These are phyloP conservation scores for Picocystis sp. DNA, from an alignment of 163 green algal species.

Conservation along the genomic window DNA sequence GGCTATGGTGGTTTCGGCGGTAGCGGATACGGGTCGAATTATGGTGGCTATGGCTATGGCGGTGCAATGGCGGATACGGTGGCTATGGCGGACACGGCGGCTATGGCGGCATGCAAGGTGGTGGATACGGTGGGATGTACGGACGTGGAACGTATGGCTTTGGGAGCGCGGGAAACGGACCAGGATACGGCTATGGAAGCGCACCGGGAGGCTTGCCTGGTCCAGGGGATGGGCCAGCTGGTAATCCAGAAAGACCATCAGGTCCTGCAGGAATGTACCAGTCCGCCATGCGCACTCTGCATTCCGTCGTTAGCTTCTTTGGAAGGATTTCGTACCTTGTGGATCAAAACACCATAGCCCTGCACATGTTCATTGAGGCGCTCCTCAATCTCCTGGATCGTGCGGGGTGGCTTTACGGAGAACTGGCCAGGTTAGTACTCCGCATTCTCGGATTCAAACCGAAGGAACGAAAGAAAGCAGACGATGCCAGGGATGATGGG, in stretches of 20 bases:
- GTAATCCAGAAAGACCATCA: slow-evolving; percentile 17
- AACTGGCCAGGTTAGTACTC: slow-evolving; percentile 85
- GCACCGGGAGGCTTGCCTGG: slow-evolving; percentile 7
- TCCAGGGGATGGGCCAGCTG: slow-evolving; percentile 11
- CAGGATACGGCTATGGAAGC: slow-evolving; percentile 12
- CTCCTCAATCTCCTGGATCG: slow-evolving; percentile 71
- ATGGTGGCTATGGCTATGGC: slow-evolving; percentile 28
- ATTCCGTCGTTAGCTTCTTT: slow-evolving; percentile 81
- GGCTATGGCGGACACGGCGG: slow-evolving; percentile 28
- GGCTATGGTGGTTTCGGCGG: slow-evolving; percentile 17
- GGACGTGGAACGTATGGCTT: slow-evolving; percentile 17
- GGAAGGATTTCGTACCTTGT: slow-evolving; percentile 89
- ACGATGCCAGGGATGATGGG: no score
- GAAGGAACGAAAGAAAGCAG: no score
- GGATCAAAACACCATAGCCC: slow-evolving; percentile 91
- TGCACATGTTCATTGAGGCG: slow-evolving; percentile 95
- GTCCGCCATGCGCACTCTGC: slow-evolving; percentile 21
- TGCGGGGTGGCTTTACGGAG: slow-evolving; percentile 77
- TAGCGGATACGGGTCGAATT: slow-evolving; percentile 15
- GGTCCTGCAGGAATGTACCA: slow-evolving; percentile 17
- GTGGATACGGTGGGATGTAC: slow-evolving; percentile 11
- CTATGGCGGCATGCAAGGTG: slow-evolving; percentile 16
- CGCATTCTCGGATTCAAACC: slow-evolving; percentile 52
- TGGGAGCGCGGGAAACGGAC: slow-evolving; percentile 12
- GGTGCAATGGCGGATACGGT: slow-evolving; percentile 19